Percentiles rank a stretch among this genome's conserved stretches.
Conservation (phyloP, 345 rosid genomes). For the Euphorbia peplus region DNA sequence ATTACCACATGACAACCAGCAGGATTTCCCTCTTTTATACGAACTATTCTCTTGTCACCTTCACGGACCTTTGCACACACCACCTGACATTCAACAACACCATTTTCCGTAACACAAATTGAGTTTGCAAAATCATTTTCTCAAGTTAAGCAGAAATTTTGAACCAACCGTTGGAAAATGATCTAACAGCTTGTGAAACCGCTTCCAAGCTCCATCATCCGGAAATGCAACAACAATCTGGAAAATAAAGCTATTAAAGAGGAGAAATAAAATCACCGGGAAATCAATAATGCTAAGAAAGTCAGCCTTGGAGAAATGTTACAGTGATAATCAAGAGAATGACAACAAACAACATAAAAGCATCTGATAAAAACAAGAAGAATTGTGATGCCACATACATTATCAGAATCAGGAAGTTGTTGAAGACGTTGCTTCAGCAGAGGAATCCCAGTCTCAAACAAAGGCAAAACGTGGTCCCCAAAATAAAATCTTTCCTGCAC, state of each 20-base stretch:
- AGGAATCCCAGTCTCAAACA: conserved; percentile 96
- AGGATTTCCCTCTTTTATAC: conserved; percentile 92
- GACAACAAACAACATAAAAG: conserved; percentile 2
- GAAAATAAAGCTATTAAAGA: background rate
- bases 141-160: background rate
- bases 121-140: background rate
- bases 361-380: conserved; percentile 1
- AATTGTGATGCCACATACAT: conserved; percentile 33
- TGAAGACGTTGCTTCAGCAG: conserved; percentile 79
- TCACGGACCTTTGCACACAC: conserved; percentile 96
- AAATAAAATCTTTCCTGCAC: conserved; percentile 94
- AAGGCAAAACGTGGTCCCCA: conserved; percentile 91
- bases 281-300: background rate
- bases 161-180: conserved; percentile 72
- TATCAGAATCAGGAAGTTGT: conserved; percentile 67
- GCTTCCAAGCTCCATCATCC: conserved; percentile 99
- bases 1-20: conserved; percentile 85
- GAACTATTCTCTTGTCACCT: conserved; percentile 87
- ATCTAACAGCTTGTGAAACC: conserved; percentile 89
- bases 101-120: conserved; percentile 9
- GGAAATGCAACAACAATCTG: conserved; percentile 93
- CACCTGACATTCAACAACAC: conserved; percentile 52
- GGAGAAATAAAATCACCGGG: background rate
- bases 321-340: background rate
- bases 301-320: background rate